These are phyloP conservation scores for Apiospora phragmitis DNA, from an alignment of 2,329 filamentous ascomycete genomes.

Conservation along the genomic window DNA sequence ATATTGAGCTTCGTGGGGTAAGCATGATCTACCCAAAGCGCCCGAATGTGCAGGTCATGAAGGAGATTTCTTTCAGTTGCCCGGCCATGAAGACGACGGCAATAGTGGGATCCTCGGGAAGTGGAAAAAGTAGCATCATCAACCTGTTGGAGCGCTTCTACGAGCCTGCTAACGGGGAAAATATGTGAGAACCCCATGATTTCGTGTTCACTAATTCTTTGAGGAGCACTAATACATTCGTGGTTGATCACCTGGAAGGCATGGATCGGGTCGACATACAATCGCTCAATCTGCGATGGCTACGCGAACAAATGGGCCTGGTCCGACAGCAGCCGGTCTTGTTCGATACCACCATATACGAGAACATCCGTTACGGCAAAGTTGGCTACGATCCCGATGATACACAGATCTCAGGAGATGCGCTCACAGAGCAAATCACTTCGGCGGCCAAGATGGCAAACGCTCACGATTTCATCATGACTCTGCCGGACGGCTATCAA, in stretches of 20 bases:
- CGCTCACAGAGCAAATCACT: constrained; percentile 60
- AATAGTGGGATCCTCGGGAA: constrained; percentile 29
- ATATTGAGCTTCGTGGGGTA: constrained; percentile 41
- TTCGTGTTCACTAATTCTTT: background rate
- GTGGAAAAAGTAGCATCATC: constrained; percentile 66
- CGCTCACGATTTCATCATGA: constrained; percentile 85
- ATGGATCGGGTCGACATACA: constrained; percentile 76
- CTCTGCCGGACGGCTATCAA: constrained; percentile 77
- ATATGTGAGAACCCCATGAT: background rate
- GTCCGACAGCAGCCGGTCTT: constrained; percentile 89
- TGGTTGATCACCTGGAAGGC: constrained; percentile 60
- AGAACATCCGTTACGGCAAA: constrained; percentile 82
- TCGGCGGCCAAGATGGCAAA: constrained; percentile 84
- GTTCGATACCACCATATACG: constrained; percentile 81
- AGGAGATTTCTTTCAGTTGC: constrained; percentile 42
- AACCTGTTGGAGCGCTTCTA: constrained; percentile 91
- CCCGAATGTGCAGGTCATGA: constrained; percentile 41
- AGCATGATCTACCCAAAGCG: constrained; percentile 47
- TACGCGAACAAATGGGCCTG: constrained; percentile 83
- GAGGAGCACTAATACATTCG: background rate
- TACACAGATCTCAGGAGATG: constrained; percentile 57
- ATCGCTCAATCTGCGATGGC: constrained; percentile 79
- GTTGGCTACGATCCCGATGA: constrained; percentile 74
- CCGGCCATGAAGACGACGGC: constrained; percentile 47
- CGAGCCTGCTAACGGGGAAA: constrained; percentile 74